phyloP scores from a whole-genome alignment of 108 stramenopile species.

The Cylindrotheca fusiformis region DNA sequence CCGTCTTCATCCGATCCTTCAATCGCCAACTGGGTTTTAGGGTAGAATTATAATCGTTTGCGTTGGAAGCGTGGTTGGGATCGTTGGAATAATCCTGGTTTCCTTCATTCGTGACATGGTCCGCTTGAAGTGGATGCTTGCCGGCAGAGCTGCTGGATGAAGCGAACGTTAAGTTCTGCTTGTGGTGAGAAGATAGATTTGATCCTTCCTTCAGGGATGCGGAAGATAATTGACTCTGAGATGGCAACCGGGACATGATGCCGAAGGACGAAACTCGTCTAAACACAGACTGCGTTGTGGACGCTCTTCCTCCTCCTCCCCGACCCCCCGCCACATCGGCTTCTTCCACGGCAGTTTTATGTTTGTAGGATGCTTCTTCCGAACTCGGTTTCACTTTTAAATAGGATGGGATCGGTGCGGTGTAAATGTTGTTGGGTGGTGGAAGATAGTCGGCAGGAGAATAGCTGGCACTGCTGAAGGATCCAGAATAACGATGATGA shows the following conservation, averaged over 20 bases:
- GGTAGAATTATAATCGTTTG: neutral
- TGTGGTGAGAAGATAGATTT: neutral
- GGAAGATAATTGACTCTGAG: slow-evolving; percentile 1
- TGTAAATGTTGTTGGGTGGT: neutral
- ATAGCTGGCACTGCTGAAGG: too few relatives aligned
- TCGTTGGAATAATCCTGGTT: neutral
- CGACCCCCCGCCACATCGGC: slow-evolving; percentile 25
- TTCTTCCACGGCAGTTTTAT: slow-evolving; percentile 6
- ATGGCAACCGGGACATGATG: slow-evolving; percentile 9
- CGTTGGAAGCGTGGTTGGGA: neutral
- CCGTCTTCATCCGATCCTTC: slow-evolving; percentile 92
- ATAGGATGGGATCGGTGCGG: neutral
- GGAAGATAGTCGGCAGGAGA: too few relatives aligned
- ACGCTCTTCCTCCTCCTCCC: too few relatives aligned
- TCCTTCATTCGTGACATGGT: too few relatives aligned
- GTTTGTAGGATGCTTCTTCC: neutral
- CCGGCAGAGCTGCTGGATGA: too few relatives aligned
- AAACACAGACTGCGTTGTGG: slow-evolving; percentile 21
- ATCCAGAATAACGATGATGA: too few relatives aligned
- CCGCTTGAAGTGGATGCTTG: too few relatives aligned
- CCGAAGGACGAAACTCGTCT: slow-evolving; percentile 28
- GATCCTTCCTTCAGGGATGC: slow-evolving; percentile 1
- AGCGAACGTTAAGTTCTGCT: neutral
- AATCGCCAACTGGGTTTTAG: slow-evolving; percentile 87
- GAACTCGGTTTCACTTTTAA: neutral